These are phyloP conservation scores for Mycosphaerella arachidis DNA, from an alignment of 2,329 filamentous ascomycete genomes.

Conservation along the genomic window DNA sequence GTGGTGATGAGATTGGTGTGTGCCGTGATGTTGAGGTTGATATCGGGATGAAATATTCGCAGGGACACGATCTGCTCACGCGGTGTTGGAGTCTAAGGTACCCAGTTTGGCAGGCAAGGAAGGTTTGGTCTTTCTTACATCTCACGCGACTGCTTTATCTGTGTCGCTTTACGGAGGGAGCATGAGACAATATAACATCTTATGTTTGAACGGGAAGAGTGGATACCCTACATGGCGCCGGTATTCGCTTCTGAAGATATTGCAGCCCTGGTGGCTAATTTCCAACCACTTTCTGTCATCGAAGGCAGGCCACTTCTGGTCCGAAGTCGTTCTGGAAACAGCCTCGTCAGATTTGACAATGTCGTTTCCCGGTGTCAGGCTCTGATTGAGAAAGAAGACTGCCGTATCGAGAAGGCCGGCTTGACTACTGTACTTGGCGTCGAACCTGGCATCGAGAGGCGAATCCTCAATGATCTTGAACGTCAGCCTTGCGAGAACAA, in stretches of 20 bases:
- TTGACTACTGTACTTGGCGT: constrained; percentile 8
- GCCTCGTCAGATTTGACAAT: constrained; percentile 11
- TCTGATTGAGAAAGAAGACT: constrained; percentile 3
- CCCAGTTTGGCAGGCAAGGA: background rate
- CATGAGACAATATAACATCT: background rate
- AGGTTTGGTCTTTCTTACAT: background rate
- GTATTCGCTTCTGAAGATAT: constrained; percentile 28
- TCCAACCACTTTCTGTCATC: constrained; percentile 18
- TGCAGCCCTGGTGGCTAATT: constrained; percentile 23
- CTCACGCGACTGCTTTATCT: background rate
- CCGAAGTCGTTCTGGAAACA: constrained; percentile 16
- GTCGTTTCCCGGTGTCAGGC: background rate
- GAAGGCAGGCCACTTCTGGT: constrained; percentile 18
- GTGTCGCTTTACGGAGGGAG: no score
- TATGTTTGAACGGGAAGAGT: background rate
- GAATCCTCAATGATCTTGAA: background rate
- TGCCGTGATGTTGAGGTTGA: background rate
- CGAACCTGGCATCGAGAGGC: constrained; percentile 4
- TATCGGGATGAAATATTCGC: background rate
- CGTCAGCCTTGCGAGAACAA: background rate
- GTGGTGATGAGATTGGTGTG: background rate
- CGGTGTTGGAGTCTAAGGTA: background rate
- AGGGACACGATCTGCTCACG: background rate
- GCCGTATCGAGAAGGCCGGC: constrained; percentile 5
- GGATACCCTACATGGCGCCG: constrained; percentile 15